Evolutionary conservation across 2,329 filamentous ascomycete species (phyloP).

Genomic region (Neophaeococcomyces aloes): DNA sequence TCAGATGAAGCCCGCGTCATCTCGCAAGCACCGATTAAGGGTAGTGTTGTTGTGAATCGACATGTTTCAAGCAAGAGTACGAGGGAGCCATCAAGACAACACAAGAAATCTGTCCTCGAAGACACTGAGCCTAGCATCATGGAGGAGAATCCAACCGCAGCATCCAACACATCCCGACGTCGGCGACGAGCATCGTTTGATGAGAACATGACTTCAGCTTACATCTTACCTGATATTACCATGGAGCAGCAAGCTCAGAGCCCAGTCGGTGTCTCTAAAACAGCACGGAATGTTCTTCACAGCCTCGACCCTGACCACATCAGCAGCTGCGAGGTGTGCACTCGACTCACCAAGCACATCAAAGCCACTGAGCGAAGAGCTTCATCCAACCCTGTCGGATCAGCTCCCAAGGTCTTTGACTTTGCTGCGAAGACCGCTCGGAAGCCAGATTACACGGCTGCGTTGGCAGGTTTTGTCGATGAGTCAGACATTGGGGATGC

Average conservation of each 20-base stretch:
- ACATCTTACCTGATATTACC: constrained; percentile 55
- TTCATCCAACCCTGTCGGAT: constrained; percentile 21
- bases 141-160: constrained; percentile 24
- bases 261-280: constrained; percentile 25
- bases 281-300: constrained; percentile 33
- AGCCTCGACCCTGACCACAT: constrained; percentile 40
- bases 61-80: constrained; percentile 6
- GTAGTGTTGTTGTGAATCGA: constrained; percentile 11
- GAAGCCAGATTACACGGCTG: constrained; percentile 26
- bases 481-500: constrained; percentile 40
- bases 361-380: constrained; percentile 9
- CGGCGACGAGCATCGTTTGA: constrained; percentile 38
- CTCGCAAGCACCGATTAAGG: constrained; percentile 9
- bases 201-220: constrained; percentile 52
- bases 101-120: constrained; percentile 13
- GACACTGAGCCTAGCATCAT: constrained; percentile 20
- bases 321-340: constrained; percentile 48
- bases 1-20: constrained; percentile 21
- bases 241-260: constrained; percentile 27
- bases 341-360: constrained; percentile 31
- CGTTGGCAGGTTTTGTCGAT: constrained; percentile 18
- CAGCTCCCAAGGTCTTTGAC: constrained; percentile 24
- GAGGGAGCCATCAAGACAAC: constrained; percentile 8
- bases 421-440: constrained; percentile 33
- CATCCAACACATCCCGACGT: constrained; percentile 39